Percentiles rank a stretch among this genome's conserved stretches.
phyloP scores from a whole-genome alignment of 345 rosid species.

The Syzygium jambos region DNA sequence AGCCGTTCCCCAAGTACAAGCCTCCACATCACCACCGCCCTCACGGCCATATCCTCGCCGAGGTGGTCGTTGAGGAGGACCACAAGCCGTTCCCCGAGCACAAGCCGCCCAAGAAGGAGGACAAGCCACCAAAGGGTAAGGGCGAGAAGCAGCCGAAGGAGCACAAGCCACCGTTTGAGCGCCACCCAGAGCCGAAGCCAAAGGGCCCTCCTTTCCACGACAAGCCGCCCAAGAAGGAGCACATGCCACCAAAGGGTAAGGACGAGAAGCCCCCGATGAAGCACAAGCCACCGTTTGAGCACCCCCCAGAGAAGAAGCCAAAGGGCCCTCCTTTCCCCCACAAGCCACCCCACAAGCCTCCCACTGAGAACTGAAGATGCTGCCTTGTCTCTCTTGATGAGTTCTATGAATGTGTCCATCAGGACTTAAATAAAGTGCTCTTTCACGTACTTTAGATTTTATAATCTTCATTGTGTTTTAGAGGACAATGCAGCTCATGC shows the following conservation, averaged over 20 bases:
- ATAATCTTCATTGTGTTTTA: background rate
- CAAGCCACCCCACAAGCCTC: conserved; percentile 3
- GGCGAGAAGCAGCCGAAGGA: background rate
- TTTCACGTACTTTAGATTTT: background rate
- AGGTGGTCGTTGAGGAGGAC: background rate
- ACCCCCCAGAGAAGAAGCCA: conserved; percentile 8
- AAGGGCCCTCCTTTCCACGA: background rate
- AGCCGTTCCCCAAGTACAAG: conserved; percentile 11
- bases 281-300: conserved; percentile 1
- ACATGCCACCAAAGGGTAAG: background rate
- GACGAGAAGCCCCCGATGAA: conserved; percentile 9
- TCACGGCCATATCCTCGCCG: background rate
- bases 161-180: conserved; percentile 6
- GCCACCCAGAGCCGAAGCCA: background rate
- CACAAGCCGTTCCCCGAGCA: background rate
- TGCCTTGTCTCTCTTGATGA: background rate
- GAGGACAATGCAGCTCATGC: background rate
- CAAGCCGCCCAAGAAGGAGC: background rate
- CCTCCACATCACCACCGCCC: conserved; percentile 3
- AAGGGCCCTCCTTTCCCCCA: conserved; percentile 2
- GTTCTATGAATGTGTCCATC: background rate
- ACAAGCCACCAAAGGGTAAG: conserved; percentile 1
- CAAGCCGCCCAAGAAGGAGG: background rate
- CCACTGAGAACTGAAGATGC: background rate
- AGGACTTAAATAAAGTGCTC: background rate